Percentiles rank a stretch among this genome's conserved stretches.
phyloP scores from a whole-genome alignment of 495 filamentous ascomycete species.

The Durotheca rogersii region DNA sequence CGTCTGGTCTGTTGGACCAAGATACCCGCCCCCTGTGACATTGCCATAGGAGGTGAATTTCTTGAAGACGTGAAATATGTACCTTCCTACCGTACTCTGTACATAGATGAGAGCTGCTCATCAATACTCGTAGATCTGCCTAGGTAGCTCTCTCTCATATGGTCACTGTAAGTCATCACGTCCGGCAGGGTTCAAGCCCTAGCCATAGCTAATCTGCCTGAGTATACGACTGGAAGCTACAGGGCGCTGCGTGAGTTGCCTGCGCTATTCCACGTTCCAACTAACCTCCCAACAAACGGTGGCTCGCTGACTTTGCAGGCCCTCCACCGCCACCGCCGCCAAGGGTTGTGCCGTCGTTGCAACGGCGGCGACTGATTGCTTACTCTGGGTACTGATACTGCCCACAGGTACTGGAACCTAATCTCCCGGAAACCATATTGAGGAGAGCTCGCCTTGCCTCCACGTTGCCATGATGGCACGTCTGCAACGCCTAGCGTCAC shows the following conservation, averaged over 20 bases:
- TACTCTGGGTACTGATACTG: slow-evolving; percentile 23
- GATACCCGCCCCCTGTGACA: not conserved
- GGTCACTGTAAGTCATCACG: slow-evolving; percentile 1
- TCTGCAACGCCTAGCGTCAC: slow-evolving; percentile 13
- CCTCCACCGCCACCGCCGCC: slow-evolving; percentile 12
- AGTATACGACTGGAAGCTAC: slow-evolving; percentile 5
- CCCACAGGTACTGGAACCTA: slow-evolving; percentile 20
- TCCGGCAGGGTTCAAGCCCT: slow-evolving; percentile 13
- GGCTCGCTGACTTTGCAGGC: slow-evolving; percentile 9
- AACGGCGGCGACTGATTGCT: slow-evolving; percentile 23
- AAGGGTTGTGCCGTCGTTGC: slow-evolving; percentile 23
- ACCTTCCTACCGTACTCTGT: too few species aligned
- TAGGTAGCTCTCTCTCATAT: not conserved
- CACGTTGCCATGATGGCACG: slow-evolving; percentile 11
- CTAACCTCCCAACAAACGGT: slow-evolving; percentile 18
- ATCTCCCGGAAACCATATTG: slow-evolving; percentile 29
- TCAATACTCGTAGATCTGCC: not conserved
- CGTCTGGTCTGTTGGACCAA: not conserved
- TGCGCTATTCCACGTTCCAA: slow-evolving; percentile 13
- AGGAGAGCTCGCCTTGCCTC: slow-evolving; percentile 10
- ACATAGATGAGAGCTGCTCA: not conserved
- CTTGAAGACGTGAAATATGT: too few species aligned
- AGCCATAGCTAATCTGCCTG: slow-evolving; percentile 1
- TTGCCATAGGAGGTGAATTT: not conserved
- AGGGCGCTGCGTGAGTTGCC: slow-evolving; percentile 1